Evolutionary conservation across 805 yeast species (phyloP).

Genomic region (Saccharomycopsis synnaedendra): DNA sequence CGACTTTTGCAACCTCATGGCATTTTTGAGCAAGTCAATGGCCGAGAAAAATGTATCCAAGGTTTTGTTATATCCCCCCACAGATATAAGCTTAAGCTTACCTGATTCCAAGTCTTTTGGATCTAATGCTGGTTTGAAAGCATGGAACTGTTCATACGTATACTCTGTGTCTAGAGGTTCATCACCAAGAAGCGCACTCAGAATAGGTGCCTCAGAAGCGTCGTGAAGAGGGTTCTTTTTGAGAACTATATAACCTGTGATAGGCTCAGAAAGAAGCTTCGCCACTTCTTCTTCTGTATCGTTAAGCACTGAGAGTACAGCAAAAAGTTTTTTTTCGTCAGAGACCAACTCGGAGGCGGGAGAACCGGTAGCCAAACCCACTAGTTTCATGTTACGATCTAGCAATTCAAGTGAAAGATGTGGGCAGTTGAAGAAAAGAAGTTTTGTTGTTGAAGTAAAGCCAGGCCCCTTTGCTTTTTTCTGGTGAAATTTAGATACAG

Average conservation of each 20-base stretch:
- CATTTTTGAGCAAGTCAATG: constrained; percentile 69
- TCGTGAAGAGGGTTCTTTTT: constrained; percentile 44
- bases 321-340: constrained; percentile 21
- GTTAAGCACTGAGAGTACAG: constrained; percentile 32
- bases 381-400: constrained; percentile 38
- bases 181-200: constrained; percentile 11
- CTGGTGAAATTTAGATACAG: constrained; percentile 9
- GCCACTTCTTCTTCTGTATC: constrained; percentile 35
- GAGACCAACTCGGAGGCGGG: constrained; percentile 24
- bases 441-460: constrained; percentile 24
- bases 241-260: constrained; percentile 52
- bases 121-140: constrained; percentile 42
- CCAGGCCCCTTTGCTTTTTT: constrained; percentile 10
- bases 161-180: constrained; percentile 31
- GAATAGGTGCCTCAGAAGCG: constrained; percentile 25
- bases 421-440: constrained; percentile 56
- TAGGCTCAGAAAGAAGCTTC: constrained; percentile 25
- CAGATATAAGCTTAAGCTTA: constrained; percentile 28
- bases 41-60: constrained; percentile 79
- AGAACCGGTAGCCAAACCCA: constrained; percentile 36
- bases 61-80: constrained; percentile 67
- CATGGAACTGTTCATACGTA: constrained; percentile 58
- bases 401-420: constrained; percentile 73
- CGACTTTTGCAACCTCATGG: constrained; percentile 63
- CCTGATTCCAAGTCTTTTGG: constrained; percentile 19